Evolutionary conservation across 2,329 filamentous ascomycete species (phyloP).

Genomic region (Metarhizium album): DNA sequence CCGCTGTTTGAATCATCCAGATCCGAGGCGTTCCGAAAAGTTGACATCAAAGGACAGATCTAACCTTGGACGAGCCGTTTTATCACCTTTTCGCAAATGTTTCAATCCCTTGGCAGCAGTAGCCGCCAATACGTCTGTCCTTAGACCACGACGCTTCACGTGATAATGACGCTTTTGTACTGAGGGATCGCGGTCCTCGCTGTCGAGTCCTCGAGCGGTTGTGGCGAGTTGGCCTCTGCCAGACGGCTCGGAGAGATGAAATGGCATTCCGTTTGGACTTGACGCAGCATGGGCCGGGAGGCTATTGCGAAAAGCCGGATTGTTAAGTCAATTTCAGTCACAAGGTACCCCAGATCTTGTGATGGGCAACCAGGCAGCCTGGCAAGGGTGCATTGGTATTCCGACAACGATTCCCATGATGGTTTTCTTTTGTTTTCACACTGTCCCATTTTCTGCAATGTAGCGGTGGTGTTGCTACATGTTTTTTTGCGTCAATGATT

Average conservation of each 20-base stretch:
- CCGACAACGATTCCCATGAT: background rate
- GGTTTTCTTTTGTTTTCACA: background rate
- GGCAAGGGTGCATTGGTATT: background rate
- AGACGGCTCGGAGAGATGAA: background rate
- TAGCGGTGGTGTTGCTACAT: background rate
- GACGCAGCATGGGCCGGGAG: background rate
- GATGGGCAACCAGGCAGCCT: background rate
- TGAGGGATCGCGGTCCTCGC: background rate
- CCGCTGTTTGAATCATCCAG: slow-evolving; percentile 64
- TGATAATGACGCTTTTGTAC: background rate
- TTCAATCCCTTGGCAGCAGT: background rate
- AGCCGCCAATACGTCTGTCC: background rate
- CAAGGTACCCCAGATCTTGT: background rate
- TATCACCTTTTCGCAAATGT: background rate
- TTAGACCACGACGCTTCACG: background rate
- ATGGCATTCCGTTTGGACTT: background rate
- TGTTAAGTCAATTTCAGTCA: background rate
- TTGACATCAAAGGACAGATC: slow-evolving; percentile 98
- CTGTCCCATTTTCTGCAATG: background rate
- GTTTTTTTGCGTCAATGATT: background rate
- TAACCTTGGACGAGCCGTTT: slow-evolving; percentile 30
- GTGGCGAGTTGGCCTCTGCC: background rate
- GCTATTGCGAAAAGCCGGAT: background rate
- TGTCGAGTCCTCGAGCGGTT: background rate
- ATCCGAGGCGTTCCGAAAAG: slow-evolving; percentile 64